Evolutionary conservation across 2,329 filamentous ascomycete genomes (phyloP), one percentile per base, ranked within the genome.

Genomic region (Macrophomina phaseolina): DNA sequence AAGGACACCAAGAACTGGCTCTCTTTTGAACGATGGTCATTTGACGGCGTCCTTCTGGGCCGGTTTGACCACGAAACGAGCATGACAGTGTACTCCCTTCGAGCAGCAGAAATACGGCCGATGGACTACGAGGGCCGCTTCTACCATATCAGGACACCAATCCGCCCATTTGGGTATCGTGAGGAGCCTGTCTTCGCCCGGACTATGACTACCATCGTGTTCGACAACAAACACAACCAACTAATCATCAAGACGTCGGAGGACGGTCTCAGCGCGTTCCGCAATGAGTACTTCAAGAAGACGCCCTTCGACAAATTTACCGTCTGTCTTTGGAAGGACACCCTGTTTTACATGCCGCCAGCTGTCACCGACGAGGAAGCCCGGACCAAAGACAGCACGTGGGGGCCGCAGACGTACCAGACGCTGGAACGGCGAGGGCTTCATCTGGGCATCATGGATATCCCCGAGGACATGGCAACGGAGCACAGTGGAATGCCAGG

Each of bases 121-220:
- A 64, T 64, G 61, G 61, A 64, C 61, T 53, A 64, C 23, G 49
- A 64, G 18, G 28, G 61, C 16, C 61, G 61, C 5, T 9, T 64
- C 8, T 64, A 64, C 38, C 61, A 64, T 38, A 52, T 64, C 34
- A 64, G 30, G n/a, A 28, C 61, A 3, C 49, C 61, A 11, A n/a
- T 51, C 49, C 58, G 58, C 11, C 58, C 58, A n/a, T 62, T 62
- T n/a, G 58, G 58, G 5, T 62, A 62, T 4, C 58, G 58, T 16
- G 58, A 62, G 18, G 58, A 62, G 12, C 30, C 42, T 8, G 32
- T 48, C 30, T 62, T 62, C n/a, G 58, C 58, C 18, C 46, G 46
- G 7, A 64, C 46, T 18, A 42, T 64, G 61, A 52, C 46, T 11
- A 42, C 61, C 12, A 53, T 64, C 36, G 61, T 64, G 30, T 64